Evolutionary conservation across 2,329 filamentous ascomycete species (phyloP), one percentile per base, ranked within the genome.

Genomic region (Talaromyces sp.): DNA sequence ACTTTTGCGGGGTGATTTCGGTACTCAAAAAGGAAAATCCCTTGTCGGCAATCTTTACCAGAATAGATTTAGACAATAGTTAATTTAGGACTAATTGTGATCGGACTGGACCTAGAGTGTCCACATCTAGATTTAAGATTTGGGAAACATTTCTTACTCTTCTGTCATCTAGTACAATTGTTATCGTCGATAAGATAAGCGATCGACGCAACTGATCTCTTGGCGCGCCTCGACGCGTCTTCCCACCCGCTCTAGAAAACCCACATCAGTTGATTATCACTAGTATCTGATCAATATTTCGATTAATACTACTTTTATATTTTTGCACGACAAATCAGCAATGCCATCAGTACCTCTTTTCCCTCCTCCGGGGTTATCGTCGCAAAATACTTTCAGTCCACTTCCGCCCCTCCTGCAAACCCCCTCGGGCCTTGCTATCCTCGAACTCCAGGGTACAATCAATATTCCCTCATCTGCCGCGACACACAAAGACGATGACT

Each of bases 371-470:
- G 17, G 17, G n/a, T 27, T 17, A 2, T 62, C 54, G 24, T 14
- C 63, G 52, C 55, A 50, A 13, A 43, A 51, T n/a, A 11, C 66
- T 21, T 32, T 51, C 62, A 86, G 84, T 67, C 87, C 90, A 4
- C 84, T 98, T 4, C 95, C 95, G 1, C 75, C 83, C n/a, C 82
- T 96, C 64, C 84, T 98, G 17, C 90, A 93, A 68, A 97, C 93
- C 0, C 95, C 95, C 0, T 87, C 89, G 0, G 95, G 95, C 56
- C 84, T 97, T 46, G 93, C 93, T 19, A 82, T 99, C 52, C 81
- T 99, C 60, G 95, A 98, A 77, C 85, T 99, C 14, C 95, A 99
- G 80, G 95, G 93, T 63, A 91, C 86, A 14, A 88, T 99, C 77
- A 93, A 96, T 74, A 80, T 92, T 1, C 87, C 91, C 8, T 10